phyloP scores from a whole-genome alignment of 768 basidiomycete genomes.

The Trametes punicea region DNA sequence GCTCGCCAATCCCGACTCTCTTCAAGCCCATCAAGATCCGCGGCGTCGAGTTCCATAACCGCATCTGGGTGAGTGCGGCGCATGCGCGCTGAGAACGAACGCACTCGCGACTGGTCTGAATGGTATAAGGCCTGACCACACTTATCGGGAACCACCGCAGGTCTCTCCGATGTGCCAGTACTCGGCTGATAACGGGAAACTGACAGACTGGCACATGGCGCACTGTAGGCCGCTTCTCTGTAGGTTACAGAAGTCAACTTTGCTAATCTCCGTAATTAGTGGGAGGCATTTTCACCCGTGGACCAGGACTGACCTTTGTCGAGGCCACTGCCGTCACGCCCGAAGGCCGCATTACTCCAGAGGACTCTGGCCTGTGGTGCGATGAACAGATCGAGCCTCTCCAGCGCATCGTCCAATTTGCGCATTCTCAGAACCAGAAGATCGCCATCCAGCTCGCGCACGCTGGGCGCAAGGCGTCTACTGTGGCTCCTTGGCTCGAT shows the following conservation, averaged over 20 bases:
- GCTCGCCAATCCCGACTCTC: constrained; percentile 34
- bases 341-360: constrained; percentile 60
- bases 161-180: constrained; percentile 61
- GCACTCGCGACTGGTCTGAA: too few relatives aligned
- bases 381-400: constrained; percentile 52
- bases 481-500: constrained; percentile 57
- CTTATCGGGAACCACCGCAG: constrained; percentile 22
- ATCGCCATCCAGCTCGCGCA: constrained; percentile 78
- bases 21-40: constrained; percentile 53
- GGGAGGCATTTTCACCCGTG: constrained; percentile 49
- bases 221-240: constrained; percentile 33
- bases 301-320: constrained; percentile 55
- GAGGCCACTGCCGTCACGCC: constrained; percentile 66
- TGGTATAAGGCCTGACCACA: not conserved
- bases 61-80: constrained; percentile 24
- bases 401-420: constrained; percentile 59
- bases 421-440: constrained; percentile 64
- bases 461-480: constrained; percentile 70
- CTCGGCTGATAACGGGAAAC: constrained; percentile 49
- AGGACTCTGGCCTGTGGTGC: constrained; percentile 58
- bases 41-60: constrained; percentile 30
- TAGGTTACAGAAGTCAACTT: too few relatives aligned
- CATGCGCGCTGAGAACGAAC: not conserved
- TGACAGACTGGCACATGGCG: constrained; percentile 55
- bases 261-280: constrained; percentile 31